Evolutionary conservation across 2,329 filamentous ascomycete species (phyloP), one percentile per base, ranked within the genome.

Genomic region (Nannizziopsis arthrosporioides): DNA sequence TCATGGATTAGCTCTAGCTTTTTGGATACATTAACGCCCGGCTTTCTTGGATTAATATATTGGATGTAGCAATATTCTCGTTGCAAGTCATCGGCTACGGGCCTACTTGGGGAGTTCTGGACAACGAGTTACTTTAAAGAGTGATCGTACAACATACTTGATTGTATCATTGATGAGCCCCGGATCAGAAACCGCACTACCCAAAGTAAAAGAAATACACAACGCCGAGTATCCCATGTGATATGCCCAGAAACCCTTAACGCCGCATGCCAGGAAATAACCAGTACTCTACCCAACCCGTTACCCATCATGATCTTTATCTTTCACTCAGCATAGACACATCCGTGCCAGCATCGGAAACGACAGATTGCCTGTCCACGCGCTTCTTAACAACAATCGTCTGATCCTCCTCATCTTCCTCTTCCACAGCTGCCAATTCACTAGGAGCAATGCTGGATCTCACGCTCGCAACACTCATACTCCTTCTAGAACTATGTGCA

Each of bases 381-480:
- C 14, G 38, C 11, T 22, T 22, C 38, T 37, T 43, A 30, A 42
- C 46, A 44, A 51, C 49, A 35, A 53, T 42, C 5, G 53, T 55
- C 42, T 52, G 49, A 17, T 54, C 51, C 5, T 46, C 52, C 2
- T 52, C 52, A 9, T 43, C 50, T 18, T 54, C 52, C 11, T 52
- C 52, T 2, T 53, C 53, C 5, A 48, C 50, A 11, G 47, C 50
- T 14, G 41, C 46, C 40, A 43, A n/a, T 18, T 48, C 46, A 32
- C 46, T 48, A 17, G 46, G 46, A 27, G 46, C 46, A 2, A 48
- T 22, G 17, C 46, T 48, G 1, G 46, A 48, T 17, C 46, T 27
- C 7, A 15, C 36, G 15, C 44, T 47, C 19, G 37, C 17, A 14
- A 41, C 37, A 35, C 44, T 46, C 12, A 40, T 27, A n/a, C n/a